Evolutionary conservation across 2,329 filamentous ascomycete species (phyloP).

Genomic region (Monosporascus sp.): DNA sequence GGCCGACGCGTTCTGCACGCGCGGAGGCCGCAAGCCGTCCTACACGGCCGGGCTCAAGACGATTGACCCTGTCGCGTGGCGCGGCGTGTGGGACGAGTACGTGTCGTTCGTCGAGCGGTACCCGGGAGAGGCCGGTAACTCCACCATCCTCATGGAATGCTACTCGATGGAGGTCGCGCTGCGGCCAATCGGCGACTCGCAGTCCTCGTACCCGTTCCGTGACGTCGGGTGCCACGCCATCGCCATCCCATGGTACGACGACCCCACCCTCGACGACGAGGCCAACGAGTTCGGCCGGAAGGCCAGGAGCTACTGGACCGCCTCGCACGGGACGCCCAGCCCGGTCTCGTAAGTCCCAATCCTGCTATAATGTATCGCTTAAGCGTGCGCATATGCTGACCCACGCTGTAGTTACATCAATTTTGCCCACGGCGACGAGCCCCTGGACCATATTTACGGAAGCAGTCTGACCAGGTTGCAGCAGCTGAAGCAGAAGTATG

Average conservation of each 20-base stretch:
- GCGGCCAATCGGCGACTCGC: conserved; percentile 10
- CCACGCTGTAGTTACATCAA: conserved; percentile 24
- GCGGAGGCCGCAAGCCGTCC: conserved; percentile 34
- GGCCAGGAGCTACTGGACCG: conserved; percentile 25
- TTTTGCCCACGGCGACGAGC: conserved; percentile 29
- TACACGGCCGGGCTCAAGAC: conserved; percentile 28
- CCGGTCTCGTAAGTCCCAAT: conserved; percentile 13
- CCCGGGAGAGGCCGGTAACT: conserved; percentile 22
- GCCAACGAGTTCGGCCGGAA: conserved; percentile 29
- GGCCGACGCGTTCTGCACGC: conserved; percentile 30
- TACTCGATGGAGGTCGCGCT: conserved; percentile 30
- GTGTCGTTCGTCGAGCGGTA: conserved; percentile 28
- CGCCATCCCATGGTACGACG: conserved; percentile 34
- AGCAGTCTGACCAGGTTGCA: conserved; percentile 19
- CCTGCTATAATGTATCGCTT: background rate
- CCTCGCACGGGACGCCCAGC: conserved; percentile 10
- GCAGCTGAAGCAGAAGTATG: conserved; percentile 22
- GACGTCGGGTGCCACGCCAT: conserved; percentile 32
- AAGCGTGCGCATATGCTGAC: background rate
- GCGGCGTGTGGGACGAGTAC: conserved; percentile 33
- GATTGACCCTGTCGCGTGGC: conserved; percentile 33
- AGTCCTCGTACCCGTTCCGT: conserved; percentile 27
- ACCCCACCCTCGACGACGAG: conserved; percentile 27
- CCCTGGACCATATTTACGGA: conserved; percentile 19
- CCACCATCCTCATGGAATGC: conserved; percentile 29